Evolutionary conservation across 148 eudicot species (phyloP), one percentile per base, ranked within the genome.

Genomic region (Fagopyrum tataricum): DNA sequence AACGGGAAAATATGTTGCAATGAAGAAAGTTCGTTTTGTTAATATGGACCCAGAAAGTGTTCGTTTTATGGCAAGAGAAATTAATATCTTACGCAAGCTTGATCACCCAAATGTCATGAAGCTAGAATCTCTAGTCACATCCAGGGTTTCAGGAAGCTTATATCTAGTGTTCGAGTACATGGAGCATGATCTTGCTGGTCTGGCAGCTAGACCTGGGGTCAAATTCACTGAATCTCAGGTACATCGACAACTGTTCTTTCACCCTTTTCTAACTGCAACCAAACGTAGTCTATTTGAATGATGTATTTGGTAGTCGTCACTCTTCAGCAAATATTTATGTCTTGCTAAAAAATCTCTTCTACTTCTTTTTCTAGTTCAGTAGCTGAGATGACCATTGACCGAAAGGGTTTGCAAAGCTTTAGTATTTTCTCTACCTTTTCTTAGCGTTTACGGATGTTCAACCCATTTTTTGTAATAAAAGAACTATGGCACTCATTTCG

Each of bases 41-140:
- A 68, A 68, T 20, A 40, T 68, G 72, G 72, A 68, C 47, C 72
- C 72, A 68, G 72, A 68, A 68, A 68, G 72, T 42, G 72, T 68
- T 68, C 46, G 72, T 7, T 68, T 68, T 68, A 68, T 68, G 72
- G 72, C 72, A n/a, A 68, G 72, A 44, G 72, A 68, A 44, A 68
- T 68, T n/a, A 41, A 40, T 41, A 68, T 68, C 72, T 44, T 68
- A n/a, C 72, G 72, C 20, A 41, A 44, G 46, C 72, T 68, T n/a
- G 72, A 68, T 68, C 72, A 68, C 49, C 72, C 72, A 17, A 68
- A 68, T 68, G 72, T 68, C 21, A 44, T 68, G 49, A 68, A 68
- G 72, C 72, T 68, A 44, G 47, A 68, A 42, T 41, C 47, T 44
- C 72, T 68, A n/a, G 72, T 68, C 23, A 68, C 72, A 17, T 68